These are phyloP conservation scores for Termitomyces sp. DNA, from an alignment of 768 basidiomycete species.

Conservation along the genomic window DNA sequence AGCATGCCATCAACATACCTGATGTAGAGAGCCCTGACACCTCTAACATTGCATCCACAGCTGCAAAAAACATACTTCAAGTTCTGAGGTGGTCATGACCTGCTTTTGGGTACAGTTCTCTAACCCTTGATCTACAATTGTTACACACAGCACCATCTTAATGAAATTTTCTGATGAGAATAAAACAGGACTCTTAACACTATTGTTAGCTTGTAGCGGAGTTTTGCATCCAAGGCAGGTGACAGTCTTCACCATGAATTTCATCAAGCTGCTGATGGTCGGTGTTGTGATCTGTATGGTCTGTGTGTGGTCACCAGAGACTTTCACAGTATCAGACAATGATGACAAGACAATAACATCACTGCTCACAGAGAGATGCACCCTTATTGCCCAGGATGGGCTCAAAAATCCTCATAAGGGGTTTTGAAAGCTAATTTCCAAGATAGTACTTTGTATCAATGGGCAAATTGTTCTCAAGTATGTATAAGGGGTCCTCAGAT, in stretches of 20 bases:
- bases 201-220: slow-evolving; percentile 71
- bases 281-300: slow-evolving; percentile 96
- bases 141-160: slow-evolving; percentile 91
- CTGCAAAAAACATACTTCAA: slow-evolving; percentile 89
- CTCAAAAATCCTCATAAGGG: slow-evolving; percentile 95
- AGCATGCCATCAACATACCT: slow-evolving; percentile 36
- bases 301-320: slow-evolving; percentile 93
- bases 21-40: slow-evolving; percentile 97
- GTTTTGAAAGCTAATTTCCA: slow-evolving; percentile 96
- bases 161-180: neutral
- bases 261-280: slow-evolving; percentile 97
- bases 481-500: slow-evolving; percentile 96
- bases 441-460: slow-evolving; percentile 98
- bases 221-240: slow-evolving; percentile 97
- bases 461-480: slow-evolving; percentile 95
- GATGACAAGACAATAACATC: neutral
- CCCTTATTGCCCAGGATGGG: slow-evolving; percentile 95
- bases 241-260: slow-evolving; percentile 93
- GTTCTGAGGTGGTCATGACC: slow-evolving; percentile 60
- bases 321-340: slow-evolving; percentile 33
- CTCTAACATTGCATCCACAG: slow-evolving; percentile 99
- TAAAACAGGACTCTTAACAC: slow-evolving; percentile 47
- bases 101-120: slow-evolving; percentile 95
- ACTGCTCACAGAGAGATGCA: slow-evolving; percentile 64
- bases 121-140: slow-evolving; percentile 81